These are phyloP conservation scores for Sextonia rubra DNA, from an alignment of 164 flowering plant genomes.

Conservation along the genomic window DNA sequence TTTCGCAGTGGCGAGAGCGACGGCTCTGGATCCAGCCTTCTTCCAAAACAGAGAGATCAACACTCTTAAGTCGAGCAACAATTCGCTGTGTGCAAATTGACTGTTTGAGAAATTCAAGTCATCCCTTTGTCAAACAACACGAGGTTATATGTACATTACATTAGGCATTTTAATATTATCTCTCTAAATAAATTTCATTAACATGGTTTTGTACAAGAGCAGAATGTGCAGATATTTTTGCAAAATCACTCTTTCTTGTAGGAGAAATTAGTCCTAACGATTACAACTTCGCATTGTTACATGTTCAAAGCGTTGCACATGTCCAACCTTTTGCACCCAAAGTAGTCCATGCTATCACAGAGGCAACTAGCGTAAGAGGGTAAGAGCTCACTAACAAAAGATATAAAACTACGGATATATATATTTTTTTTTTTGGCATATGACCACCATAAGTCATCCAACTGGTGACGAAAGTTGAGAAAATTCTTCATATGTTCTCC, in stretches of 20 bases:
- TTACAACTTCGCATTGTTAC: constrained; percentile 30
- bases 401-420: neutral
- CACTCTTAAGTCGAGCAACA: constrained; percentile 28
- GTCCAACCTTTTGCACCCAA: constrained; percentile 25
- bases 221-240: constrained; percentile 38
- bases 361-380: constrained; percentile 28
- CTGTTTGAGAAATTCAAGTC: constrained; percentile 47
- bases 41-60: constrained; percentile 19
- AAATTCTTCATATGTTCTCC: too few species aligned
- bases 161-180: neutral
- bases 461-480: too few species aligned
- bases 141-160: constrained; percentile 24
- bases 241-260: constrained; percentile 46
- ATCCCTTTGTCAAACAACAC: constrained; percentile 31
- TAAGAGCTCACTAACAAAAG: constrained; percentile 10
- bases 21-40: constrained; percentile 40
- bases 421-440: too few species aligned
- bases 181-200: neutral
- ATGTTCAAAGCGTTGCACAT: constrained; percentile 23
- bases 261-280: constrained; percentile 78
- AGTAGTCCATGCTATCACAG: constrained; percentile 33
- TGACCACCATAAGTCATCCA: too few species aligned
- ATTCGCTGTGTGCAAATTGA: constrained; percentile 38
- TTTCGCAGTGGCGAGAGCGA: constrained; percentile 61
- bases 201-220: neutral